Conservation (phyloP, 257 asterid species). For the Fraxinus anomala region DNA sequence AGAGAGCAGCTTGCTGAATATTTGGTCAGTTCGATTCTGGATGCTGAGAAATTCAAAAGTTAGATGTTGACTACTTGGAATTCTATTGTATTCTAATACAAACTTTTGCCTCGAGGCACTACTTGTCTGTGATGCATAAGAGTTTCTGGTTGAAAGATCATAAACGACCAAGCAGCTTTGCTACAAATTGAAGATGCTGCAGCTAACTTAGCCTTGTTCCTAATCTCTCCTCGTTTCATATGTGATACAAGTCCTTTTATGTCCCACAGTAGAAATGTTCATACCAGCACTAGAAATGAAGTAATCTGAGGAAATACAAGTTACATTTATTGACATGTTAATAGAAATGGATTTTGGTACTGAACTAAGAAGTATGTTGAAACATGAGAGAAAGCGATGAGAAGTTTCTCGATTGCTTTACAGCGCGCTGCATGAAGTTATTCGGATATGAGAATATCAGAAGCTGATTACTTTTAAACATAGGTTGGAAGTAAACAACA, state of each 20-base stretch:
- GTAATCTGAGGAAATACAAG: background rate
- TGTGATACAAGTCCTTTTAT: background rate
- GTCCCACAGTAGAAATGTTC: background rate
- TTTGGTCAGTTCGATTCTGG: background rate
- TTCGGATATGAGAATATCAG: background rate
- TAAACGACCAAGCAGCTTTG: background rate
- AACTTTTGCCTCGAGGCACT: background rate
- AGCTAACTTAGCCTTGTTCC: background rate
- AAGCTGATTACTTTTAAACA: slow-evolving; percentile 1
- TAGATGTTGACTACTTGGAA: background rate
- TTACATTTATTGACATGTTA: background rate
- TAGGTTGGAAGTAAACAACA: slow-evolving; percentile 13
- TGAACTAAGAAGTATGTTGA: slow-evolving; percentile 10
- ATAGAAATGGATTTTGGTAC: background rate
- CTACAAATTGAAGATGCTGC: background rate
- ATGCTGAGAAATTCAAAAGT: background rate
- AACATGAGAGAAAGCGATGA: background rate
- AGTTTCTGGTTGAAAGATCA: background rate
- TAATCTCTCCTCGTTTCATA: background rate
- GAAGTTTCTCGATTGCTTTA: slow-evolving; percentile 3
- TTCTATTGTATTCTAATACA: background rate
- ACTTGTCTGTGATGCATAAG: background rate
- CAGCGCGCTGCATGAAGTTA: background rate
- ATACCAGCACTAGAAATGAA: background rate
- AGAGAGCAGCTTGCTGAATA: background rate